Evolutionary conservation across 495 filamentous ascomycete genomes (phyloP).

Genomic region (Penicillium simplicissimum): DNA sequence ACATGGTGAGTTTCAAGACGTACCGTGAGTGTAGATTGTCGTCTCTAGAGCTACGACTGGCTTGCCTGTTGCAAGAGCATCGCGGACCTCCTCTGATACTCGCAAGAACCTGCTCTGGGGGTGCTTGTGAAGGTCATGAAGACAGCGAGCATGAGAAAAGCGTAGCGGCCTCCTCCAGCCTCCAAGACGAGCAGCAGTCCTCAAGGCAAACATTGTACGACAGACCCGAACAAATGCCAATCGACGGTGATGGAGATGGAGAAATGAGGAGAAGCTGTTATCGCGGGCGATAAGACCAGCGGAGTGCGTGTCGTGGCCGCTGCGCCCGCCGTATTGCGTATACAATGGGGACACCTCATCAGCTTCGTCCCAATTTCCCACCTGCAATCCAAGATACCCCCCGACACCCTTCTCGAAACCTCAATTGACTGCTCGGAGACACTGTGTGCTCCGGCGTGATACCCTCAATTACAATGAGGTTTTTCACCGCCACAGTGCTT

Average conservation of each 20-base stretch:
- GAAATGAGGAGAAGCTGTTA: slow-evolving; percentile 34
- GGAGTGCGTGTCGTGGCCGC: slow-evolving; percentile 40
- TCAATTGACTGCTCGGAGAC: slow-evolving; percentile 30
- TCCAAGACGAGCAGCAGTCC: slow-evolving; percentile 28
- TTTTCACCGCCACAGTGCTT: slow-evolving; percentile 44
- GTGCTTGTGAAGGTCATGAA: slow-evolving; percentile 39
- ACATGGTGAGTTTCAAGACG: neutral
- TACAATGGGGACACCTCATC: slow-evolving; percentile 51
- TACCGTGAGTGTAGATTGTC: slow-evolving; percentile 84
- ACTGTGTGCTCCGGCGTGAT: slow-evolving; percentile 32
- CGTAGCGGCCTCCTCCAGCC: slow-evolving; percentile 18
- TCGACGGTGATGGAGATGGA: slow-evolving; percentile 7
- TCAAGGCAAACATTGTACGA: slow-evolving; percentile 34
- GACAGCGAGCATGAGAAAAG: slow-evolving; percentile 23
- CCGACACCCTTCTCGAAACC: slow-evolving; percentile 17
- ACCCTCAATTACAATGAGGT: slow-evolving; percentile 43
- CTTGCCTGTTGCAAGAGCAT: slow-evolving; percentile 67
- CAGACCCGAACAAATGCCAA: slow-evolving; percentile 3
- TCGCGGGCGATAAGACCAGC: slow-evolving; percentile 35
- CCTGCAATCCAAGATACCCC: slow-evolving; percentile 3
- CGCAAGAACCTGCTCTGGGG: slow-evolving; percentile 58
- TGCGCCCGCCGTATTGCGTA: slow-evolving; percentile 38
- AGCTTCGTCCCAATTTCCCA: slow-evolving; percentile 29
- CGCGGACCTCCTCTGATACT: slow-evolving; percentile 79
- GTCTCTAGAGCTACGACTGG: slow-evolving; percentile 92